Evolutionary conservation across 2,329 filamentous ascomycete genomes (phyloP).

Genomic region (Talaromyces funiculosus): DNA sequence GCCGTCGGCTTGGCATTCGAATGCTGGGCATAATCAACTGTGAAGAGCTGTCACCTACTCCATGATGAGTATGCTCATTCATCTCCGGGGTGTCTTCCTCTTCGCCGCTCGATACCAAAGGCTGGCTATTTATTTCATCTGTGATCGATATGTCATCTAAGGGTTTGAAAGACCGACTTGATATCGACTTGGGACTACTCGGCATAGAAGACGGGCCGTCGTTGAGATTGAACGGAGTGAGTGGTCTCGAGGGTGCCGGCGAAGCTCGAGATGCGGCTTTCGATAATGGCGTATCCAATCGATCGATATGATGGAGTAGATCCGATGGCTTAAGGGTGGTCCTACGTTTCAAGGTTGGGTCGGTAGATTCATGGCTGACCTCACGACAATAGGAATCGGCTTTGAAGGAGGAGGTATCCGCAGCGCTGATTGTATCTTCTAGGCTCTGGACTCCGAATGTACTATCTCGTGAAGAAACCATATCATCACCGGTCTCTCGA

Average conservation of each 20-base stretch:
- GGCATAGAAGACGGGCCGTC: slow-evolving; percentile 47
- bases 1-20: slow-evolving; percentile 78
- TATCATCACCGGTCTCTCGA: slow-evolving; percentile 29
- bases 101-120: slow-evolving; percentile 51
- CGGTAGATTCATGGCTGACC: slow-evolving; percentile 21
- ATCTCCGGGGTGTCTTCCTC: slow-evolving; percentile 38
- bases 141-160: slow-evolving; percentile 53
- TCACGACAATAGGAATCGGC: slow-evolving; percentile 12
- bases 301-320: slow-evolving; percentile 15
- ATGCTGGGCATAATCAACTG: slow-evolving; percentile 99
- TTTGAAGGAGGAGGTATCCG: slow-evolving; percentile 2
- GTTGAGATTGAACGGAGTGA: slow-evolving; percentile 36
- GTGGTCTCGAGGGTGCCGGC: slow-evolving; percentile 36
- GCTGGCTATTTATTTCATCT: slow-evolving; percentile 53
- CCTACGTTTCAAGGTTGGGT: slow-evolving; percentile 23
- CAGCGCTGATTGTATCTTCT: slow-evolving; percentile 12
- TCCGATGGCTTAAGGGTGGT: slow-evolving; percentile 29
- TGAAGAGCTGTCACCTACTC: slow-evolving; percentile 33
- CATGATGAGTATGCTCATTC: neutral
- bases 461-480: slow-evolving; percentile 1
- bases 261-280: slow-evolving; percentile 16
- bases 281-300: slow-evolving; percentile 15
- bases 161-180: slow-evolving; percentile 53
- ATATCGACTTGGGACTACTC: slow-evolving; percentile 56
- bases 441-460: slow-evolving; percentile 14